Evolutionary conservation across 2,329 filamentous ascomycete genomes (phyloP).

Genomic region (Aspergillus texensis): DNA sequence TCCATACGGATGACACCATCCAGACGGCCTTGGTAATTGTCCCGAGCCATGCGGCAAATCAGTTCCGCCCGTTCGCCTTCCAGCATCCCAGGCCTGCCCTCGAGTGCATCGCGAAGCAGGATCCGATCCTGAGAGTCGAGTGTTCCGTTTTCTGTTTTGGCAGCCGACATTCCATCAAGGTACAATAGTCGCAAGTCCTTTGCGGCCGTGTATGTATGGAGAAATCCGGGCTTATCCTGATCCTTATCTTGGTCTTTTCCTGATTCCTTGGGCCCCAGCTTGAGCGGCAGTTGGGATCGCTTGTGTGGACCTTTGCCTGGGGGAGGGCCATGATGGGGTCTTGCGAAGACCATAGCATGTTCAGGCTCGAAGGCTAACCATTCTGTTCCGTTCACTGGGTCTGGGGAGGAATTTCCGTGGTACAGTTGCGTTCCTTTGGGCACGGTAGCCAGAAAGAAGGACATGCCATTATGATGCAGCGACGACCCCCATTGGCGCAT

Average conservation of each 20-base stretch:
- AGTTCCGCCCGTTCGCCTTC: constrained; percentile 58
- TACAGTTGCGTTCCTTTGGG: constrained; percentile 68
- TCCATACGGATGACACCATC: constrained; percentile 71
- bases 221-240: constrained; percentile 51
- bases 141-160: constrained; percentile 66
- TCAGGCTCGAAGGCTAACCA: constrained; percentile 80
- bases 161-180: constrained; percentile 70
- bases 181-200: constrained; percentile 65
- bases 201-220: constrained; percentile 67
- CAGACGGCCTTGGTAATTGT: constrained; percentile 55
- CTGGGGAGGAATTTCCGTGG: constrained; percentile 58
- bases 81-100: constrained; percentile 10
- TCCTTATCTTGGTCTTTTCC: constrained; percentile 1
- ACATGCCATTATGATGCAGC: constrained; percentile 74
- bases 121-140: constrained; percentile 69
- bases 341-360: constrained; percentile 68
- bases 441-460: constrained; percentile 67
- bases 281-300: neutral
- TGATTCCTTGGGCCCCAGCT: neutral
- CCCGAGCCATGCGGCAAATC: constrained; percentile 58
- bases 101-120: constrained; percentile 50
- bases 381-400: constrained; percentile 58
- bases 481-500: constrained; percentile 76
- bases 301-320: neutral
- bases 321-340: constrained; percentile 19